A percentile compares a stretch with the other conserved stretches of the same genome.
Conservation (phyloP, 2,329 filamentous ascomycete genomes). For the Diaporthe australafricana region DNA sequence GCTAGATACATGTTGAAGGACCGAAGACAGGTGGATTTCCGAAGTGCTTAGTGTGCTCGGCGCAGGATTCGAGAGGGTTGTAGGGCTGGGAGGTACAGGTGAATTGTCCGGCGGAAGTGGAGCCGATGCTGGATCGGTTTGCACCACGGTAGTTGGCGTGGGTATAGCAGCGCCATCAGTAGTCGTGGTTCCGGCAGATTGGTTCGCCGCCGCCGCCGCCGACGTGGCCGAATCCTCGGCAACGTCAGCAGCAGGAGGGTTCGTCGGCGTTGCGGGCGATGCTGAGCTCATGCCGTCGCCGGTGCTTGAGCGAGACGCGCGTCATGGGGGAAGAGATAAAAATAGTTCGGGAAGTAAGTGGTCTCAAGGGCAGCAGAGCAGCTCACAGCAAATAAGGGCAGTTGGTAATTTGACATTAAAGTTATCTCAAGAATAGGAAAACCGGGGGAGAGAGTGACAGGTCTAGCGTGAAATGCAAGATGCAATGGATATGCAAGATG, state of each 20-base stretch:
- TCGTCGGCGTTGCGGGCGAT: not conserved
- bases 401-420: not conserved
- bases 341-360: not conserved
- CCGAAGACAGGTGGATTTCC: not conserved
- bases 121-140: not conserved
- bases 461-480: conserved; percentile 15
- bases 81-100: not conserved
- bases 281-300: not conserved
- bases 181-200: not conserved
- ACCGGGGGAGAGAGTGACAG: conserved; percentile 4
- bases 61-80: not conserved
- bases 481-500: conserved; percentile 20
- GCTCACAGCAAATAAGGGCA: not conserved
- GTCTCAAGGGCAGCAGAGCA: not conserved
- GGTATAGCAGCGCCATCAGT: not conserved
- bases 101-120: conserved; percentile 7
- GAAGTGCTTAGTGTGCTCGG: conserved; percentile 8
- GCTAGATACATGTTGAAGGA: not conserved
- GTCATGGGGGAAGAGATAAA: not conserved
- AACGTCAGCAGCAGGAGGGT: not conserved
- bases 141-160: not conserved
- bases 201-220: not conserved
- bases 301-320: not conserved
- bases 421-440: not conserved
- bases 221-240: not conserved